Evolutionary conservation across 1,139 yeast species (phyloP).

Genomic region (Saccharomyces pastorianus): DNA sequence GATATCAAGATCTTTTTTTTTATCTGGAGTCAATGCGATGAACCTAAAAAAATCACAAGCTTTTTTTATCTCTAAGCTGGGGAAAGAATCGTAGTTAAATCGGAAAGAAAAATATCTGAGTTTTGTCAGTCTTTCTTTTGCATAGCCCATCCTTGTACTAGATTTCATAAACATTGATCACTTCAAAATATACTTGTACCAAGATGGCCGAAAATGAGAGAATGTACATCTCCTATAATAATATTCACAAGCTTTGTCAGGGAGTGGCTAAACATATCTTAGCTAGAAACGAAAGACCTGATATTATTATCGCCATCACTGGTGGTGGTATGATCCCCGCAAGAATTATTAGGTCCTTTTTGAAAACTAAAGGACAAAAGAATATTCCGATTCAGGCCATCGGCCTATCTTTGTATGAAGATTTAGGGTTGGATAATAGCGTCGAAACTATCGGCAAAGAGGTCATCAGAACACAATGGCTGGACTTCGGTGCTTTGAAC

Average conservation of each 20-base stretch:
- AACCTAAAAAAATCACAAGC: not conserved
- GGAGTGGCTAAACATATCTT: conserved; percentile 67
- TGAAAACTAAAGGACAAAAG: conserved; percentile 78
- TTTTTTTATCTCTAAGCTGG: not conserved
- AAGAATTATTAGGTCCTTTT: conserved; percentile 82
- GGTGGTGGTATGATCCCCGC: conserved; percentile 98
- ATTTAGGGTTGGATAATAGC: conserved; percentile 50
- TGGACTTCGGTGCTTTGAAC: conserved; percentile 59
- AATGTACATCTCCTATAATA: conserved; percentile 82
- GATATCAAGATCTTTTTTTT: not conserved
- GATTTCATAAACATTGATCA: not conserved
- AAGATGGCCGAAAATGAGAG: conserved; percentile 33
- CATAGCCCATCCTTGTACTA: not conserved
- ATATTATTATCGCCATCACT: conserved; percentile 79
- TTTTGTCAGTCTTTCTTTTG: not conserved
- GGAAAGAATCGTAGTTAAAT: not conserved
- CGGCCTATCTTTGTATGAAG: conserved; percentile 84
- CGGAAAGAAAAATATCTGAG: not conserved
- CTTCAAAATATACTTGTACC: not conserved
- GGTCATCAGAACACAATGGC: conserved; percentile 93
- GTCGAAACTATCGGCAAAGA: conserved; percentile 70
- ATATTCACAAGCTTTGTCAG: conserved; percentile 89
- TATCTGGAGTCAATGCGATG: not conserved
- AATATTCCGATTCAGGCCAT: conserved; percentile 92
- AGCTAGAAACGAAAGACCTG: conserved; percentile 58